Evolutionary conservation across 2,329 filamentous ascomycete species (phyloP).

Genomic region (Penicillium sp.): DNA sequence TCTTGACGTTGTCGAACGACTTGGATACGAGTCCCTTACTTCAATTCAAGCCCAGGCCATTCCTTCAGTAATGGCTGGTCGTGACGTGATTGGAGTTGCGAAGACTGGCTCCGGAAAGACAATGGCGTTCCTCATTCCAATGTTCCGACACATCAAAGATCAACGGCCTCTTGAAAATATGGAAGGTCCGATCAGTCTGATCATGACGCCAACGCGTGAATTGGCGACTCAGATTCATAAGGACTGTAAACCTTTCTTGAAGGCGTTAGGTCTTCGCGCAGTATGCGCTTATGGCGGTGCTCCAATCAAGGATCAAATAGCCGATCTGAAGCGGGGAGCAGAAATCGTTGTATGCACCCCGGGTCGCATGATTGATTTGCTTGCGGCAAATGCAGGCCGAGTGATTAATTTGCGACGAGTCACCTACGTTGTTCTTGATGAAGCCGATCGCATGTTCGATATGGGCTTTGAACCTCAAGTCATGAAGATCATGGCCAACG

Average conservation of each 20-base stretch:
- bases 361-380: conserved; percentile 90
- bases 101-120: conserved; percentile 99
- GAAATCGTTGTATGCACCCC: conserved; percentile 95
- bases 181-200: conserved; percentile 83
- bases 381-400: conserved; percentile 89
- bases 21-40: conserved; percentile 86
- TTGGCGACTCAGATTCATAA: conserved; percentile 89
- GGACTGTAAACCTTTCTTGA: conserved; percentile 92
- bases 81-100: conserved; percentile 92
- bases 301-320: conserved; percentile 96
- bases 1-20: conserved; percentile 75
- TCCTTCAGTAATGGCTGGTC: conserved; percentile 91
- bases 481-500: conserved; percentile 90
- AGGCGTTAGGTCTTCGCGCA: conserved; percentile 76
- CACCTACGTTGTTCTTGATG: conserved; percentile 92
- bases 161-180: conserved; percentile 76
- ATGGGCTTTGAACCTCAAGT: conserved; percentile 99
- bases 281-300: conserved; percentile 94
- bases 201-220: conserved; percentile 94
- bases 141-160: conserved; percentile 98
- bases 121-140: conserved; percentile 88
- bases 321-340: conserved; percentile 89
- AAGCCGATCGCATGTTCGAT: conserved; percentile 98
- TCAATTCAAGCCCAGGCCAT: conserved; percentile 94
- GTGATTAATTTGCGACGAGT: conserved; percentile 88